Base-by-base conservation (phyloP, 2,329 filamentous ascomycete genomes). In the Botryotinia narcissicola region DNA sequence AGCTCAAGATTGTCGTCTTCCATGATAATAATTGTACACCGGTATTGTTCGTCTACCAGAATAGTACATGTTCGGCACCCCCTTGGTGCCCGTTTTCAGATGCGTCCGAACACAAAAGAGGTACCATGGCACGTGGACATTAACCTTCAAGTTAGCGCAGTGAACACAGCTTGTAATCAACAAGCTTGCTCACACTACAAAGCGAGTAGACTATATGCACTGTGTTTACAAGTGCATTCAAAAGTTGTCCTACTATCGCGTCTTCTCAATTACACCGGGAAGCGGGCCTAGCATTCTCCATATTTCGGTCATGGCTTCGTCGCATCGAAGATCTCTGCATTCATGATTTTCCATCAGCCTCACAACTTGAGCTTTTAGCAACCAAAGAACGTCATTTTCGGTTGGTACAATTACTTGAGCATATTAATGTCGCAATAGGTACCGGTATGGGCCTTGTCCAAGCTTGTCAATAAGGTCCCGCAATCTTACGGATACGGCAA, bases 41-140 rank as follows among this genome's bases (percentile, higher is more conserved):
- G 22, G 25, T 10, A 37, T 18, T 40, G 16, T 67, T 40, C 64
- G 25, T 54, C n/a, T 54, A 22, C 35, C 32, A 54, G 22, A 40
- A 40, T 2, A 54, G 66, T 25, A 32, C 9, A 69, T 44, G 48
- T 42, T 18, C 5, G 57, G 25, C 37, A 68, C 48, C 29, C 62
- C 25, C n/a, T 68, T 57, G 48, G 25, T 18, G 48, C 37, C 48
- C 25, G 46, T 42, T 40, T 57, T 29, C 16, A 69, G 66, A 42
- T 69, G 40, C 48, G 16, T 57, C 66, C 48, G 48, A 69, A 69
- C 66, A 69, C 48, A 69, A 32, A 32, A 57, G 51, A 59, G 48
- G 48, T 68, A 69, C 48, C 35, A 69, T 57, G 66, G 48, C 66
- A 69, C 37, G 66, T 57, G 66, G 48, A 69, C 25, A 57, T 68